Percentiles rank a stretch among this genome's conserved stretches.
Evolutionary conservation across 176 grass and related monocot species (phyloP).

Genomic region (Phragmites australis): DNA sequence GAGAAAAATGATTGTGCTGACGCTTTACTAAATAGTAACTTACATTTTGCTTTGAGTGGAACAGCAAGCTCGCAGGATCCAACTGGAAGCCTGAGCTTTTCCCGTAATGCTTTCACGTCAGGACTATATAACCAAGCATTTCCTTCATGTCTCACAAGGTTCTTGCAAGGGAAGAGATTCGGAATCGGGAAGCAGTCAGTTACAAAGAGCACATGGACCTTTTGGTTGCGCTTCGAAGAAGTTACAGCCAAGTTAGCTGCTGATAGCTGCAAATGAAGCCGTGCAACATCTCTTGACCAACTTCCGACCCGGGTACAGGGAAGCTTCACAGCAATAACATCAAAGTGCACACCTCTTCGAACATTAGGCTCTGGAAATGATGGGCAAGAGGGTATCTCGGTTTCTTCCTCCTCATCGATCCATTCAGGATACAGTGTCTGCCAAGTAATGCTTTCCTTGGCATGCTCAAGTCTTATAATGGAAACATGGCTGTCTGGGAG

Average conservation of each 20-base stretch:
- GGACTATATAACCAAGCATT: conserved; percentile 77
- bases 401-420: conserved; percentile 91
- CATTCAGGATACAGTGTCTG: conserved; percentile 80
- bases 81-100: conserved; percentile 81
- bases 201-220: conserved; percentile 74
- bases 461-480: conserved; percentile 62
- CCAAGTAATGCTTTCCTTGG: conserved; percentile 68
- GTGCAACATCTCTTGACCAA: conserved; percentile 85
- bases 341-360: conserved; percentile 47
- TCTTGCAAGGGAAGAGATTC: conserved; percentile 84
- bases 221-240: conserved; percentile 39
- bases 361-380: conserved; percentile 58
- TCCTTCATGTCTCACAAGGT: conserved; percentile 75
- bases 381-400: conserved; percentile 50
- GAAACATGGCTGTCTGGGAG: conserved; percentile 56
- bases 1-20: neutral
- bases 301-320: conserved; percentile 53
- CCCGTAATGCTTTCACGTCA: conserved; percentile 62
- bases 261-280: conserved; percentile 83
- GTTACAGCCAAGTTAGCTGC: conserved; percentile 71
- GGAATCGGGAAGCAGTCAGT: conserved; percentile 81
- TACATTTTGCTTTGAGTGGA: conserved; percentile 87
- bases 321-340: conserved; percentile 68
- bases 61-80: conserved; percentile 86
- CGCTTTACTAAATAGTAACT: conserved; percentile 2